Evolutionary conservation across 192 early-diverging fungal species (phyloP).

Genomic region (Backusella luteola): DNA sequence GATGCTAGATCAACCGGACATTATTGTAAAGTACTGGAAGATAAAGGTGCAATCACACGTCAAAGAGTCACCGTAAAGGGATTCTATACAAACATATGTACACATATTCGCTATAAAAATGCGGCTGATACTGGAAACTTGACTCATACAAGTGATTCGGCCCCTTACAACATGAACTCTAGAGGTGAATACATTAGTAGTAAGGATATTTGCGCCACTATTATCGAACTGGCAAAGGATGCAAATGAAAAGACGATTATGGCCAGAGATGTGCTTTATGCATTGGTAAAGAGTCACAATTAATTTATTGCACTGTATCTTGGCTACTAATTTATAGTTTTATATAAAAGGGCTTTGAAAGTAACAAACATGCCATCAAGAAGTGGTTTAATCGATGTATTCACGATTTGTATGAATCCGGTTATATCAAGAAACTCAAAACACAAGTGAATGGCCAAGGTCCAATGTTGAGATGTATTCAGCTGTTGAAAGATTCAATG

Average conservation of each 20-base stretch:
- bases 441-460: not conserved
- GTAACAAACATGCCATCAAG: not conserved
- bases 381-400: constrained; percentile 3
- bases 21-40: constrained; percentile 25
- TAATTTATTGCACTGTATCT: not conserved
- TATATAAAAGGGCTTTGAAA: not conserved
- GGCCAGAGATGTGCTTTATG: constrained; percentile 11
- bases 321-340: not conserved
- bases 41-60: constrained; percentile 20
- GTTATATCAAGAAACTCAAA: not conserved
- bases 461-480: not conserved
- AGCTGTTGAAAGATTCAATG: not conserved
- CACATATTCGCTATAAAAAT: constrained; percentile 14
- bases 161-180: constrained; percentile 16
- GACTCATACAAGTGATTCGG: not conserved
- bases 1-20: constrained; percentile 25
- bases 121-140: not conserved
- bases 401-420: not conserved
- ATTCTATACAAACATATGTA: constrained; percentile 17
- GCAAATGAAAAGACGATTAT: constrained; percentile 15
- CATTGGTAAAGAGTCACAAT: not conserved
- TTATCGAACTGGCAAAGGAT: constrained; percentile 7
- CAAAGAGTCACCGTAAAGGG: not conserved
- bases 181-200: constrained; percentile 3
- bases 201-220: not conserved